Base-by-base conservation (phyloP, 495 filamentous ascomycete species). In the Talaromyces proteolyticus region DNA sequence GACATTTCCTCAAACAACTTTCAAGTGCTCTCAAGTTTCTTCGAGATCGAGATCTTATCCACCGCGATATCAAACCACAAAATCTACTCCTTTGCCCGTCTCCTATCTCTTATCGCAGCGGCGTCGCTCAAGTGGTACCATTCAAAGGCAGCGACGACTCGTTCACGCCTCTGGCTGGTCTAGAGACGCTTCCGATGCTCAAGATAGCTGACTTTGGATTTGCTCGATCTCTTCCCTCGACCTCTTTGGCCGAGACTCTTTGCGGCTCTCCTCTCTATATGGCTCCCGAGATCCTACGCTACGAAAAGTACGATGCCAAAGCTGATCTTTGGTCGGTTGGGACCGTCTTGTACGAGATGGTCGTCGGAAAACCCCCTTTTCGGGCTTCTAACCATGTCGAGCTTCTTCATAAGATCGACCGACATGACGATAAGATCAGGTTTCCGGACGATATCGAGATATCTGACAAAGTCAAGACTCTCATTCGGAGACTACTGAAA, bases 251-350 rank as follows among this genome's bases (percentile, higher is more conserved):
- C 6, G 93, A 98, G 62, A 98, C 93, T 3, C 76, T 98, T 5
- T 98, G 93, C 64, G 93, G 93, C 25, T 98, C 93, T n/a, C 93
- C 93, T 12, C 76, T 98, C 20, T 98, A 98, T 67, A 98, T 98
- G 93, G 93, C 93, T 1, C 93, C 93, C 2, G 93, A 98, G 67
- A 98, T 98, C 51, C 79, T 98, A 38, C 83, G 91, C 38, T 98
- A 96, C 57, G 91, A 98, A 62, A 91, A 91, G 63, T 98, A 98
- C 65, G 92, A 95, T 70, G 89, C 91, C 40, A 94, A 91, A 62
- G 93, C 91, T 37, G 93, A 98, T 73, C 70, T 98, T 29, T 98
- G 93, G 93, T 98, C 93, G 18, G 88, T 95, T 34, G 93, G 93
- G 26, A 96, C 94, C 4, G 93, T 98, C 7, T 68, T 94, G 18